Conservation (phyloP, 2,329 filamentous ascomycete genomes). For the Fusarium floridanum region DNA sequence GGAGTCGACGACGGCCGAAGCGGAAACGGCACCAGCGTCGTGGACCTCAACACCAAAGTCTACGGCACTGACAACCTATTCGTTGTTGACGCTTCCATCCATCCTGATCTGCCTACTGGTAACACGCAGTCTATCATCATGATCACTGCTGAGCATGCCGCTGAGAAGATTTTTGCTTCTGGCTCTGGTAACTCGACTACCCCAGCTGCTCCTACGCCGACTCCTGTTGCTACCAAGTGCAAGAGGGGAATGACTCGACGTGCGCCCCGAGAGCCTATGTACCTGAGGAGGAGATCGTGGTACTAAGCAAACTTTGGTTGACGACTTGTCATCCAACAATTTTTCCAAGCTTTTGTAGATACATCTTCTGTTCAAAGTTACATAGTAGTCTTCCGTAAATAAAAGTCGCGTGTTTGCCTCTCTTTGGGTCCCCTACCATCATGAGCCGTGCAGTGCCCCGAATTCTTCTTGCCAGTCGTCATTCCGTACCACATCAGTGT, state of each 20-base stretch:
- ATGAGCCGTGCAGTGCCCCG: not conserved
- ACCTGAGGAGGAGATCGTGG: slow-evolving; percentile 29
- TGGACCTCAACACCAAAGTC: slow-evolving; percentile 68
- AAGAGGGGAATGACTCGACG: slow-evolving; percentile 14
- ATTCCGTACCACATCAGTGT: not conserved
- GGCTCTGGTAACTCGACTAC: slow-evolving; percentile 30
- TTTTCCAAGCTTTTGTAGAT: slow-evolving; percentile 1
- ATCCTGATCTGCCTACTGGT: slow-evolving; percentile 60
- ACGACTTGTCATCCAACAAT: not conserved
- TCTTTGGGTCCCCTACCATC: not conserved
- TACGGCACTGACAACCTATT: slow-evolving; percentile 73
- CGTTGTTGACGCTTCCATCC: slow-evolving; percentile 72
- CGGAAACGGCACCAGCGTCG: slow-evolving; percentile 63
- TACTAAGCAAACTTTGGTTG: not conserved
- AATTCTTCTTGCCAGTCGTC: not conserved
- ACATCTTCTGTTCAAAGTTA: slow-evolving; percentile 23
- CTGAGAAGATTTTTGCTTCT: slow-evolving; percentile 41
- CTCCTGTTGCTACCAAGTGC: slow-evolving; percentile 18
- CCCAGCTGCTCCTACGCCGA: slow-evolving; percentile 18
- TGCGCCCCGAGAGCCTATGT: slow-evolving; percentile 15
- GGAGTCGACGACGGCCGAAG: slow-evolving; percentile 63
- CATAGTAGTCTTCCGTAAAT: slow-evolving; percentile 19
- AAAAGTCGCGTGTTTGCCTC: not conserved
- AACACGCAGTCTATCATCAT: slow-evolving; percentile 48
- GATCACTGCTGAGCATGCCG: slow-evolving; percentile 45